phyloP scores from a whole-genome alignment of 345 rosid species.

The Populus davidiana region DNA sequence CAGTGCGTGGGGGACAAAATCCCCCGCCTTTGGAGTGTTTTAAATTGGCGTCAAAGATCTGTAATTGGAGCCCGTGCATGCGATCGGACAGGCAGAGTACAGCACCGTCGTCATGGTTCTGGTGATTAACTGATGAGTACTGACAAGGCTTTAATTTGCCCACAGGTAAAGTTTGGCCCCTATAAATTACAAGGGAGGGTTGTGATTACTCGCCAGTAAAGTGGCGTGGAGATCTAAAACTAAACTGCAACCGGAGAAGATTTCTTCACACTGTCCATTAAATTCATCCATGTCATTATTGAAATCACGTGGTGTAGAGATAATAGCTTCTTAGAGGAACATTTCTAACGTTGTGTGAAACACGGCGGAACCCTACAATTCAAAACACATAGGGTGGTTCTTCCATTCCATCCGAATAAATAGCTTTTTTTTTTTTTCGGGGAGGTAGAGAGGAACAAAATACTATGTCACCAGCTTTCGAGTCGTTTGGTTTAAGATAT shows the following conservation, averaged over 20 bases:
- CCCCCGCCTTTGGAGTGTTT: no score
- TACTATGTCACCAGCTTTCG: no score
- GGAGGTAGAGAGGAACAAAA: no score
- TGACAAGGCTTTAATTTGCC: not conserved
- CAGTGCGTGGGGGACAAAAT: no score
- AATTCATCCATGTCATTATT: not conserved
- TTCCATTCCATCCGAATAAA: not conserved
- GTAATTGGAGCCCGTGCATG: not conserved
- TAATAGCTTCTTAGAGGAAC: not conserved
- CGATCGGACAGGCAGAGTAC: not conserved
- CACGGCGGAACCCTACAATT: not conserved
- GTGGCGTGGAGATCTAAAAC: not conserved
- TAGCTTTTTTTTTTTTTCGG: not conserved
- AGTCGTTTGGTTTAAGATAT: no score
- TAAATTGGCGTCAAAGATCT: not conserved
- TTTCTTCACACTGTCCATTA: not conserved
- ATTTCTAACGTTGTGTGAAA: not conserved
- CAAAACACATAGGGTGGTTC: not conserved
- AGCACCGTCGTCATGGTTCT: not conserved
- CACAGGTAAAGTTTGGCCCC: not conserved
- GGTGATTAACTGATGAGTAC: not conserved
- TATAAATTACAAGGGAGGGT: no score
- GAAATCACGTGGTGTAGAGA: not conserved
- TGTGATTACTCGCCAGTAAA: not conserved
- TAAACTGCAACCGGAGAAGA: not conserved